Percentiles rank a stretch among this genome's conserved stretches.
phyloP scores from a whole-genome alignment of 1,284 basidiomycete species.

The Pseudozyma hubeiensis region DNA sequence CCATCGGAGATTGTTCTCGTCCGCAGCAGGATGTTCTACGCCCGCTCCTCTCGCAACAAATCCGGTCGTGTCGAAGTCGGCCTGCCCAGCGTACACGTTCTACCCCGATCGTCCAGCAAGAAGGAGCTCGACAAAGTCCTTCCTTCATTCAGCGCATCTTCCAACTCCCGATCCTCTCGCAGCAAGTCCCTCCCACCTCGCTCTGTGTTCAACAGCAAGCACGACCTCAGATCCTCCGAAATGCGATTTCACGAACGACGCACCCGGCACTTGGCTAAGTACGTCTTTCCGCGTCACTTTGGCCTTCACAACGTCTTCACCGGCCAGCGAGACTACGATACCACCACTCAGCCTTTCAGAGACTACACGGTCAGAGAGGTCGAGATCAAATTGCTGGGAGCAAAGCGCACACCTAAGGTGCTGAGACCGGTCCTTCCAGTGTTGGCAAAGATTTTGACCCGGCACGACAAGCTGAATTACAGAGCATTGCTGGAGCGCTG shows the following conservation, averaged over 20 bases:
- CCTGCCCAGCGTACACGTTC: constrained; percentile 74
- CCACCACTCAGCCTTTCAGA: constrained; percentile 69
- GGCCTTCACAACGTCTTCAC: constrained; percentile 76
- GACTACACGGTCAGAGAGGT: constrained; percentile 77
- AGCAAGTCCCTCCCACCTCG: not conserved
- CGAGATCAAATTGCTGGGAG: constrained; percentile 74
- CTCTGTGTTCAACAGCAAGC: constrained; percentile 1
- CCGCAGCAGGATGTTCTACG: constrained; percentile 78
- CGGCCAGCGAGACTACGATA: constrained; percentile 38
- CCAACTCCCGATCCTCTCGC: not conserved
- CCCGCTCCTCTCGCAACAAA: constrained; percentile 74
- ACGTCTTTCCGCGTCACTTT: constrained; percentile 84
- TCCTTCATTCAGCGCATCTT: constrained; percentile 11
- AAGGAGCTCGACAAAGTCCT: constrained; percentile 44
- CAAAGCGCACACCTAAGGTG: constrained; percentile 78
- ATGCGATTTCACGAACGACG: constrained; percentile 33
- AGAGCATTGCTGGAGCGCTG: constrained; percentile 75
- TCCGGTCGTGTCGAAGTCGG: constrained; percentile 73
- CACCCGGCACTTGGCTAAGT: constrained; percentile 79
- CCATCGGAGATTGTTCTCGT: constrained; percentile 74
- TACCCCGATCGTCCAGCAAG: constrained; percentile 14
- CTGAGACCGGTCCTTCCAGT: constrained; percentile 74
- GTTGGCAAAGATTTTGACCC: constrained; percentile 76
- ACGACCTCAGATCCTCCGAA: constrained; percentile 1
- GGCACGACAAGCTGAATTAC: constrained; percentile 80